Evolutionary conservation across 2,329 filamentous ascomycete genomes (phyloP).

Genomic region (Ophiocordyceps camponoti-saundersi): DNA sequence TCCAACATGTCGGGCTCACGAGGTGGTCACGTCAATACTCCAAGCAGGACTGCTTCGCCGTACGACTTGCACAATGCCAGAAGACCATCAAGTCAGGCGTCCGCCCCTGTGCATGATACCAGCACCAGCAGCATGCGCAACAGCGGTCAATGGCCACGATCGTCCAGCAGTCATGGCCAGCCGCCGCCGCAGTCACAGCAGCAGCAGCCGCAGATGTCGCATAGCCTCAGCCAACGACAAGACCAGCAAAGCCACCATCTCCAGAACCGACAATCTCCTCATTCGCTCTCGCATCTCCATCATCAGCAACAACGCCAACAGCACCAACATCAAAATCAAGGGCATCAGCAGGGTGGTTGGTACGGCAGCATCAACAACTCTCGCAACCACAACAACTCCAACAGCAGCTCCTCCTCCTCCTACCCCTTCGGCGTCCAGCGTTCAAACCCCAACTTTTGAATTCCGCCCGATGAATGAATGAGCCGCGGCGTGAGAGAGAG

Average conservation of each 20-base stretch:
- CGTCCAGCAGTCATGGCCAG: not conserved
- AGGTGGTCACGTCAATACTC: not conserved
- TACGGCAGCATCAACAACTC: not conserved
- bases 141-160: not conserved
- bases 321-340: not conserved
- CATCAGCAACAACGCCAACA: not conserved
- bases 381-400: not conserved
- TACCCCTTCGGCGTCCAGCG: conserved; percentile 6
- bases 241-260: not conserved
- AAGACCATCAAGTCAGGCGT: not conserved
- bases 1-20: not conserved
- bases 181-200: not conserved
- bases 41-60: not conserved
- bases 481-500: conserved; percentile 7
- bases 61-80: not conserved
- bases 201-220: not conserved
- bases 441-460: conserved; percentile 9
- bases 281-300: too few relatives aligned
- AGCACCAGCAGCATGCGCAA: not conserved
- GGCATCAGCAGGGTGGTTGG: not conserved
- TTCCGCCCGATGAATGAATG: conserved; percentile 1
- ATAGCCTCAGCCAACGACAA: not conserved
- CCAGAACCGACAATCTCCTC: not conserved
- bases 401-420: conserved; percentile 4
- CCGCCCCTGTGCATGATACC: not conserved